Evolutionary conservation across 83 land plant species (phyloP).

Genomic region (Picea engelmannii): DNA sequence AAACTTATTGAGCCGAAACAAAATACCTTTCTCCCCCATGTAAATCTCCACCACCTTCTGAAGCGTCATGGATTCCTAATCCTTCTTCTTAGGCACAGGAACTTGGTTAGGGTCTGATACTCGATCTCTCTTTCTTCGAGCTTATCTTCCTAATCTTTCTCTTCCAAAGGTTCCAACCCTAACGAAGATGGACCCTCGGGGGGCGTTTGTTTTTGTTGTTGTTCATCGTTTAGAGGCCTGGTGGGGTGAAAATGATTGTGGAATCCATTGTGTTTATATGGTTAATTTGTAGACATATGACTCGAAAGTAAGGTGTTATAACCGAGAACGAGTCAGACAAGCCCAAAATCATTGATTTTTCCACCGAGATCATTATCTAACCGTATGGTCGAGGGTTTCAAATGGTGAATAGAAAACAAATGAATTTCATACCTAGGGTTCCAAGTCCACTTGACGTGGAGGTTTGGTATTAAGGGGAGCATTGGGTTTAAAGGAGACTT

Average conservation of each 20-base stretch:
- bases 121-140: slow-evolving; percentile 15
- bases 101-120: not conserved
- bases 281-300: too few species aligned
- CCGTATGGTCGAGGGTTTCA: too few species aligned
- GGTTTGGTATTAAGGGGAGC: too few species aligned
- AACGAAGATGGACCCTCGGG: not conserved
- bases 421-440: too few species aligned
- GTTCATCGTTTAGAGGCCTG: not conserved
- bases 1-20: slow-evolving; percentile 97
- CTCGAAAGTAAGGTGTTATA: too few species aligned
- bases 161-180: not conserved
- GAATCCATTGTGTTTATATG: not conserved
- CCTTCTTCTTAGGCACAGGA: slow-evolving; percentile 41
- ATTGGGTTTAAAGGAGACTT: too few species aligned
- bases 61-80: slow-evolving; percentile 79
- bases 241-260: not conserved
- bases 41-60: slow-evolving; percentile 75
- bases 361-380: too few species aligned
- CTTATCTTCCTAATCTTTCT: slow-evolving; percentile 14
- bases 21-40: slow-evolving; percentile 90
- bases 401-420: too few species aligned
- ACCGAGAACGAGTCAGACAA: too few species aligned
- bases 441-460: too few species aligned
- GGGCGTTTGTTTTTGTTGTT: not conserved
- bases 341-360: too few species aligned